Conservation (phyloP, 2,329 filamentous ascomycete species). For the Sporothrix globosa region DNA sequence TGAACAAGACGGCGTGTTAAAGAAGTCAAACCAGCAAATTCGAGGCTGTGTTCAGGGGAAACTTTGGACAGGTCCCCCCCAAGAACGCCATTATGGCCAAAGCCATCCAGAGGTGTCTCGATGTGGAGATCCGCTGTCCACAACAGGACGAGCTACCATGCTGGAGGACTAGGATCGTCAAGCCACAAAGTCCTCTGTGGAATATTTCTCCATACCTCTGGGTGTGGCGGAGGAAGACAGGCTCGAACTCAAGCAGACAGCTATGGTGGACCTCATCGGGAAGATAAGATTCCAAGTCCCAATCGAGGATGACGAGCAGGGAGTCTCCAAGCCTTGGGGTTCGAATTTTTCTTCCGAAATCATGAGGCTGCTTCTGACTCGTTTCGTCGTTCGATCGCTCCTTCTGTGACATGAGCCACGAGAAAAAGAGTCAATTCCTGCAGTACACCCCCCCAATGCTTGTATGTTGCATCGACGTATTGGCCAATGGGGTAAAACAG, state of each 20-base stretch:
- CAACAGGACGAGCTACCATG: conserved; percentile 5
- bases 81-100: background rate
- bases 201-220: background rate
- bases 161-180: background rate
- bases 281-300: conserved; percentile 11
- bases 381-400: conserved; percentile 21
- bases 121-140: background rate
- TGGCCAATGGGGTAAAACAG: conserved; percentile 19
- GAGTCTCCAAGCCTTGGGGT: conserved; percentile 5
- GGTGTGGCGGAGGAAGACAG: background rate
- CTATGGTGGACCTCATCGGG: conserved; percentile 2
- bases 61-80: background rate
- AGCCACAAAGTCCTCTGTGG: background rate
- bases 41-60: conserved; percentile 21
- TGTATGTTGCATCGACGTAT: background rate
- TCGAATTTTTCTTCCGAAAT: background rate
- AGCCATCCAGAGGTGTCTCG: conserved; percentile 16
- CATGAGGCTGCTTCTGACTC: background rate
- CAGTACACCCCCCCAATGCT: background rate
- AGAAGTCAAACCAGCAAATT: background rate
- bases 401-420: conserved; percentile 11
- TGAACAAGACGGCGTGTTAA: background rate
- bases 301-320: conserved; percentile 1
- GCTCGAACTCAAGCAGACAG: background rate
- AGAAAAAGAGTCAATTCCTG: background rate